A percentile compares a stretch with the other conserved stretches of the same genome.
These are phyloP conservation scores for Dactylonectria macrodidyma DNA, from an alignment of 2,329 filamentous ascomycete species.

Conservation along the genomic window DNA sequence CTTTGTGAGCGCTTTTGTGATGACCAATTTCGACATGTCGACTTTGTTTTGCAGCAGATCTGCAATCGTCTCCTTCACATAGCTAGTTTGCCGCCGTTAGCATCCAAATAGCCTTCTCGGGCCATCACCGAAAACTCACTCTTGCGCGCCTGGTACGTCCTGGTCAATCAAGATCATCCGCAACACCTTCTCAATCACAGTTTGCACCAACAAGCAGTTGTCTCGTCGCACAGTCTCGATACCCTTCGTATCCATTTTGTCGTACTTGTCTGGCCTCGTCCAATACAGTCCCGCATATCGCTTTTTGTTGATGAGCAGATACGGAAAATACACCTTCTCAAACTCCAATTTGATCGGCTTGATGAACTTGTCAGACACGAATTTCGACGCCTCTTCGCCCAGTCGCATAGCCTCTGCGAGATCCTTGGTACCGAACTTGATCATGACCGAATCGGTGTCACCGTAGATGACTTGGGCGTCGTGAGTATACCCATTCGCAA, in stretches of 20 bases:
- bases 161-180: constrained; percentile 96
- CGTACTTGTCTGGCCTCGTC: constrained; percentile 94
- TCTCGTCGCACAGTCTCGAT: constrained; percentile 98
- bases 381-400: constrained; percentile 91
- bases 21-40: constrained; percentile 99
- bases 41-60: constrained; percentile 97
- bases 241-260: constrained; percentile 99
- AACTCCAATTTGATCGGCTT: constrained; percentile 99
- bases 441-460: constrained; percentile 99
- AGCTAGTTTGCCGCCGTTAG: constrained; percentile 71
- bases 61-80: constrained; percentile 96
- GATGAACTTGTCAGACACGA: constrained; percentile 91
- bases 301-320: constrained; percentile 99
- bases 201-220: constrained; percentile 95
- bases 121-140: constrained; percentile 70
- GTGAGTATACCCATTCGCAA: constrained; percentile 94
- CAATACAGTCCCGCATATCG: constrained; percentile 98
- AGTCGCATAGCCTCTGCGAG: constrained; percentile 92
- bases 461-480: constrained; percentile 98
- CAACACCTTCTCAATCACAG: constrained; percentile 96
- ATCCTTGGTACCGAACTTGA: constrained; percentile 95
- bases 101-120: constrained; percentile 24
- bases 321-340: constrained; percentile 99
- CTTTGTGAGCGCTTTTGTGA: constrained; percentile 96
- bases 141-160: constrained; percentile 91